Base-by-base conservation (phyloP, 225 moss, liverwort and hornwort species). In the Bryum argenteum region DNA sequence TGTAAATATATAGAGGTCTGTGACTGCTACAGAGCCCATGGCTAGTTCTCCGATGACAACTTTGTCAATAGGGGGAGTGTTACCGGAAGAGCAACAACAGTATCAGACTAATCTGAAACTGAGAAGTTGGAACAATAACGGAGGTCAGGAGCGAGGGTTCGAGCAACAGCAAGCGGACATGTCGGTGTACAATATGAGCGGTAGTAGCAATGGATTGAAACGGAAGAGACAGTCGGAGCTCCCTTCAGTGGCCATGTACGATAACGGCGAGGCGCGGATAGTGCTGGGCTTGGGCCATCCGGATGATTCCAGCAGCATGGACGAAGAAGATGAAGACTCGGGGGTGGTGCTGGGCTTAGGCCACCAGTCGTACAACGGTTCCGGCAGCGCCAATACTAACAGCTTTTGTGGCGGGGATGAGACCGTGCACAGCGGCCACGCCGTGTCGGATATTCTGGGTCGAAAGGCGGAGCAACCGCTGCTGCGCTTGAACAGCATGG, bases 1-100 rank as follows among this genome's bases (percentile, higher is more conserved):
- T n/a, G 12, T 48, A 16, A 15, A 48, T 48, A 37, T 15, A 16
- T 37, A 17, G 39, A 44, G 63, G 67, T 63, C 80, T 48, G 48
- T 48, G 48, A 48, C 48, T 68, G 48, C 39, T 56, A 58, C 41
- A 43, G 50, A 23, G 74, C 71, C 47, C 69, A 88, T 88, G 76
- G 86, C 83, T 48, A 81, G 83, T 75, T 83, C 82, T 65, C 95
- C 95, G 47, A 90, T 89, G 73, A 95, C 92, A 58, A 88, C 85
- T 61, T 72, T 95, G 24, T 95, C 95, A 19, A 91, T 95, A 20
- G 95, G 95, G 38, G 84, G 85, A 55, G 86, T 87, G 55, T 61
- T 81, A 47, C 78, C 86, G 61, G 9, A 65, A 64, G 63, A 44
- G 85, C 48, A 48, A 87, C 66, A 74, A 17, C 58, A 65, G 10